These are phyloP conservation scores for Cyanidium caldarium DNA, from an alignment of 23 red algal genomes.

Conservation along the genomic window DNA sequence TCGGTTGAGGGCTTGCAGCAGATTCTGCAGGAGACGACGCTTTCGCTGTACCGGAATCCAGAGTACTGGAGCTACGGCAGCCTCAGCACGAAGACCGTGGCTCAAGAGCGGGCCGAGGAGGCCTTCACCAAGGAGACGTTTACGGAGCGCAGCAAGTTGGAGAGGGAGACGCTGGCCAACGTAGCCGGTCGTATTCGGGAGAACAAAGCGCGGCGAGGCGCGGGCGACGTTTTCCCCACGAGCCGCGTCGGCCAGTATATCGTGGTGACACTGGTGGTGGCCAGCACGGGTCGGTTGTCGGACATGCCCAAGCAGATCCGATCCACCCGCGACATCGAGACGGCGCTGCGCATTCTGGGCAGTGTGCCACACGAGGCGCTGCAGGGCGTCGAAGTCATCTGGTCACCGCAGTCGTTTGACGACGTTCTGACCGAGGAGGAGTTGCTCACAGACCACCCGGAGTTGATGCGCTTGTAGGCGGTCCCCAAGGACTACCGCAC, in stretches of 20 bases:
- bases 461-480: conserved; percentile 30
- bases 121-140: conserved; percentile 20
- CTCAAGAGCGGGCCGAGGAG: conserved; percentile 12
- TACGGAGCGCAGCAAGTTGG: conserved; percentile 38
- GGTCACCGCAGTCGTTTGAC: conserved; percentile 39
- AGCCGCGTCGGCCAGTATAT: conserved; percentile 29
- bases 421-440: conserved; percentile 41
- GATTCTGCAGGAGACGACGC: conserved; percentile 40
- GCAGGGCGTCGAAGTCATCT: conserved; percentile 69
- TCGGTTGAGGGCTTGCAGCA: conserved; percentile 21
- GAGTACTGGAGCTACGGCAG: conserved; percentile 63
- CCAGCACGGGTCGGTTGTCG: conserved; percentile 14
- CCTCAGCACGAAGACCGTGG: not conserved
- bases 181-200: conserved; percentile 3
- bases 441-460: conserved; percentile 63
- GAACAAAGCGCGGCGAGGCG: not conserved
- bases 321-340: conserved; percentile 13
- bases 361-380: conserved; percentile 10
- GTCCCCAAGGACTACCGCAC: not conserved
- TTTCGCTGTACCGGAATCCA: conserved; percentile 37
- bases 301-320: conserved; percentile 9
- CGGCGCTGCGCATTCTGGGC: conserved; percentile 23
- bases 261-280: conserved; percentile 53
- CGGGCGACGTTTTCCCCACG: not conserved
- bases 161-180: conserved; percentile 54